phyloP scores from a whole-genome alignment of 768 basidiomycete genomes.

The Lactifluus echinatus region DNA sequence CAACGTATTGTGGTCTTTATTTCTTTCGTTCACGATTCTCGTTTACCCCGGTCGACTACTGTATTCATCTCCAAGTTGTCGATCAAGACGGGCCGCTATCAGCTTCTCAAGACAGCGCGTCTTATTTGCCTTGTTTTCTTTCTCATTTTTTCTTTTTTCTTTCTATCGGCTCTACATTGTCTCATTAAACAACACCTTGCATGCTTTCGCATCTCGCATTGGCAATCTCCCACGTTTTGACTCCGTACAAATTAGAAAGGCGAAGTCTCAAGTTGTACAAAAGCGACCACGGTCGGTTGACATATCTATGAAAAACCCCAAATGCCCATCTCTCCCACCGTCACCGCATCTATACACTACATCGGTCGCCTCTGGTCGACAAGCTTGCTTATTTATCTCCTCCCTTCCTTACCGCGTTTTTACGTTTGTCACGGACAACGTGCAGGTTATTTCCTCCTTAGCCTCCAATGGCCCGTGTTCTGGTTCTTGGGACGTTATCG shows the following conservation, averaged over 20 bases:
- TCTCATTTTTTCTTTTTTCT: background rate
- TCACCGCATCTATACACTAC: conserved; percentile 26
- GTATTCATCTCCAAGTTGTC: conserved; percentile 43
- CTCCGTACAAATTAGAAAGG: conserved; percentile 24
- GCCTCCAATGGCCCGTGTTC: conserved; percentile 28
- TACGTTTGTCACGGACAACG: conserved; percentile 23
- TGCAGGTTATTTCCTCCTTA: conserved; percentile 27
- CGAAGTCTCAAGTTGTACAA: conserved; percentile 32
- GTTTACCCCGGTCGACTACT: conserved; percentile 26
- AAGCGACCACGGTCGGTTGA: conserved; percentile 28
- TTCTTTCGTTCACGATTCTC: conserved; percentile 10
- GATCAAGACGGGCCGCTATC: conserved; percentile 21
- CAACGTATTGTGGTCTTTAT: conserved; percentile 17
- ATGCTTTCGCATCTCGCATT: conserved; percentile 28
- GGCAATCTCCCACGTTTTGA: conserved; percentile 26
- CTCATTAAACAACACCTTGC: conserved; percentile 18
- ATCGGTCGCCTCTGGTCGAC: conserved; percentile 3
- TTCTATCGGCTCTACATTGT: conserved; percentile 17
- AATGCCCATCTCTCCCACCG: conserved; percentile 18
- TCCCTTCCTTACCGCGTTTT: conserved; percentile 14
- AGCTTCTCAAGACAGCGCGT: conserved; percentile 16
- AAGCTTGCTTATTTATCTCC: conserved; percentile 21
- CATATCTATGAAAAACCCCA: conserved; percentile 24
- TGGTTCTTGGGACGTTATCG: conserved; percentile 35
- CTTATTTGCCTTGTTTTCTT: background rate